Conservation (phyloP, 768 basidiomycete genomes). For the Ramaria rubella region DNA sequence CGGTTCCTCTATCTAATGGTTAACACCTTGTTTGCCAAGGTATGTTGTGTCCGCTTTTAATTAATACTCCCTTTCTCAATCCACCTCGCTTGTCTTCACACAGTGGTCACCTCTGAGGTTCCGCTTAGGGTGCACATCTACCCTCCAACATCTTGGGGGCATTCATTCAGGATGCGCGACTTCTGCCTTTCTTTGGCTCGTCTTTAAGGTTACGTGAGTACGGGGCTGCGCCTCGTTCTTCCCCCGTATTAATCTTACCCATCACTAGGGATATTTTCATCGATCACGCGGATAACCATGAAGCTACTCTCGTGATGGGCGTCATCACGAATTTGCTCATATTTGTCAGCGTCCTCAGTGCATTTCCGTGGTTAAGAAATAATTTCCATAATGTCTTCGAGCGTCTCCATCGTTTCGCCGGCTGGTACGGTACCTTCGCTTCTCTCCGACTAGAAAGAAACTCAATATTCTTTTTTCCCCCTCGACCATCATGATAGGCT, state of each 20-base stretch:
- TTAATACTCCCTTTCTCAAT: not conserved
- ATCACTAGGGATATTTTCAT: slow-evolving; percentile 43
- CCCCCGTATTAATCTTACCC: not conserved
- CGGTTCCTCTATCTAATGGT: slow-evolving; percentile 63
- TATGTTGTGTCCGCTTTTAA: slow-evolving; percentile 18
- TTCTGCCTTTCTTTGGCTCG: slow-evolving; percentile 66
- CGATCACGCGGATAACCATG: slow-evolving; percentile 41
- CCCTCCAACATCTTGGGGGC: slow-evolving; percentile 70
- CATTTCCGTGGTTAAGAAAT: slow-evolving; percentile 75
- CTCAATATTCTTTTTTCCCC: not conserved
- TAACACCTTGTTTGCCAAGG: slow-evolving; percentile 72
- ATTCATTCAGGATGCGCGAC: slow-evolving; percentile 75
- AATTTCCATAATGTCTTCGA: slow-evolving; percentile 83
- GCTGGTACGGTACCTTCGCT: slow-evolving; percentile 39
- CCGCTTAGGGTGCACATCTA: slow-evolving; percentile 68
- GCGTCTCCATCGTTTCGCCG: slow-evolving; percentile 72
- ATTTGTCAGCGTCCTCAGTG: slow-evolving; percentile 53
- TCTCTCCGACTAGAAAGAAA: not conserved
- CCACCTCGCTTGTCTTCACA: not conserved
- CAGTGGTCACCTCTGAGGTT: slow-evolving; percentile 72
- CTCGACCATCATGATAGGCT: no score
- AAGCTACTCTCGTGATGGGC: slow-evolving; percentile 55
- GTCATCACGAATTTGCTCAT: slow-evolving; percentile 52
- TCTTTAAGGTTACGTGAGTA: slow-evolving; percentile 41
- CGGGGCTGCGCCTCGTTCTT: no score